Evolutionary conservation across 768 basidiomycete species (phyloP), one percentile per base, ranked within the genome.

Genomic region (Chalciporus piperatus): DNA sequence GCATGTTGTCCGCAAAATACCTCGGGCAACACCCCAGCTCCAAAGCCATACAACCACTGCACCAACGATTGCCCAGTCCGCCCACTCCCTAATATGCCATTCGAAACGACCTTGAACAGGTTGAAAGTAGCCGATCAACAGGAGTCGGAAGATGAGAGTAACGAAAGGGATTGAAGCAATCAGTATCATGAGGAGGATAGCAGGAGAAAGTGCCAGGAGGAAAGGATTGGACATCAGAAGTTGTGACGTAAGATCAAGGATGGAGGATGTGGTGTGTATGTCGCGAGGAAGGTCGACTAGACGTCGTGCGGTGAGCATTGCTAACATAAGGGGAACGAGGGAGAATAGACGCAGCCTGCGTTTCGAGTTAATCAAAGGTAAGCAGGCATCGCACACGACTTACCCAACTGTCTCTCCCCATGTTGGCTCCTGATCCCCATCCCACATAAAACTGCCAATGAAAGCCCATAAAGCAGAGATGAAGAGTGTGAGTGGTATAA

Each of bases 351-450:
- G 83, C 11, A 65, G 20, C 51, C 64, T 53, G 46, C 41, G 17
- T 16, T 38, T 20, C 58, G 37, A 42, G 54, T 63, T 22, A 63
- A 25, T 14, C 13, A 22, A 43, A 32, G 48, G 52, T 20, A 48
- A 33, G 17, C 13, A 39, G 10, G 5, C 22, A 48, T 30, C 38
- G 35, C 16, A 55, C 41, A 39, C 14, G 13, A 72, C 85, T 70
- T 59, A 89, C 87, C 89, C 89, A 41, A 83, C 76, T 20, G 85
- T 87, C 70, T 90, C 87, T 45, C 88, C 87, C 89, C 89, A 91
- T 11, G 87, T 88, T 33, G 83, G 83, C 50, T 80, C 81, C 38
- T 66, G 64, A 48, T 70, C 63, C n/a, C 61, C 65, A 47, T 77
- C 77, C 74, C 78, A 81, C 72, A 81, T 75, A 58, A 91, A 91